Base-by-base conservation (phyloP, 2,329 filamentous ascomycete species). In the Cladophialophora yegresii region DNA sequence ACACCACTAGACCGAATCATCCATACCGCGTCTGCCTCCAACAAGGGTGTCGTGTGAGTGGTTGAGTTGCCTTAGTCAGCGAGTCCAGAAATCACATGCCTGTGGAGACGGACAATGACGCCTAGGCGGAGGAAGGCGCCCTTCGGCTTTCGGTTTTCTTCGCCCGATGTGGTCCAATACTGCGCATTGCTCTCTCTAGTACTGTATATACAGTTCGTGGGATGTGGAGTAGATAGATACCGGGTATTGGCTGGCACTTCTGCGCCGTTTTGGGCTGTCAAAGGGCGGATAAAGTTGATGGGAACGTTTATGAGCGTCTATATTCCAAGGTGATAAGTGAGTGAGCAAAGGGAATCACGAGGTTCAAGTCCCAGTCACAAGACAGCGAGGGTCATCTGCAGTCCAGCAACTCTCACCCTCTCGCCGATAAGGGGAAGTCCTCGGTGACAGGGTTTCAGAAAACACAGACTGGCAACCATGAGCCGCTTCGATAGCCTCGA, bases 401-500 rank as follows among this genome's bases (percentile, higher is more conserved):
- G 22, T 13, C n/a, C 20, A 40, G 23, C 7, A 58, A 58, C 26
- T n/a, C n/a, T 43, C 26, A 26, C 10, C 23, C 3, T 50, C 40
- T 33, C 9, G 16, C 7, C 32, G 8, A 45, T 6, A n/a, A 43
- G 30, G 22, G n/a, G 30, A 3, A 62, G 56, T 40, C 36, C 50
- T 40, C 13, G 4, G 60, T 22, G 28, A 40, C 57, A 22, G 23
- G 16, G n/a, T 40, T 20, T 32, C 6, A 9, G 62, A 12, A 43
- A n/a, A 36, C 16, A 23, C 13, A 20, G 10, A 22, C 13, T 16
- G 23, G 40, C 10, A 49, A 62, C 23, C 30, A 67, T 67, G 65
- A 58, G 63, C 61, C 50, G 53, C 53, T 53, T 67, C 16, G 23
- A 62, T 20, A 45, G 64, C 30, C 81, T 80, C 47, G 58, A 66